Percentiles rank a stretch among this genome's conserved stretches.
Conservation (phyloP, 2,329 filamentous ascomycete species). For the Colletotrichum orchidophilum region DNA sequence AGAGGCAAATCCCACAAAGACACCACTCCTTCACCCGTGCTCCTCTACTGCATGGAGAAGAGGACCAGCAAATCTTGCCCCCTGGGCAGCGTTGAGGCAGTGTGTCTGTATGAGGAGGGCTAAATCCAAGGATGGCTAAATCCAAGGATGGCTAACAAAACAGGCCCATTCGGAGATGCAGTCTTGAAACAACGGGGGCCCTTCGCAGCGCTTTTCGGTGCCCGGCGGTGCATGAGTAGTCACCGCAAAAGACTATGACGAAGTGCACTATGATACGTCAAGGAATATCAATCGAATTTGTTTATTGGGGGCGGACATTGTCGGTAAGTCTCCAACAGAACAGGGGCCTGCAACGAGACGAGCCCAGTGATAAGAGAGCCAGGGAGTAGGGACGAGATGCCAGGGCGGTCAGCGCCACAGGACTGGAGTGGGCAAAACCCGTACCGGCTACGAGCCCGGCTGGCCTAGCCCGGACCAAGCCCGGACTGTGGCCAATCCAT, state of each 20-base stretch:
- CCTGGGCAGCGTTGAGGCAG: not conserved
- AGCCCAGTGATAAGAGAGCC: constrained; percentile 8
- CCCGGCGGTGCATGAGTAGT: not conserved
- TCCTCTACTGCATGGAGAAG: not conserved
- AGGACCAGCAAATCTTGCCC: not conserved
- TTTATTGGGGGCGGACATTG: not conserved
- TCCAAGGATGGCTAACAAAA: not conserved
- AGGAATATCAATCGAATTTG: not conserved
- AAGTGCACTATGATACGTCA: not conserved
- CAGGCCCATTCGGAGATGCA: constrained; percentile 6
- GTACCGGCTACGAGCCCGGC: not conserved
- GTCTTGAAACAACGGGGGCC: constrained; percentile 22
- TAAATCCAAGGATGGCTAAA: not conserved
- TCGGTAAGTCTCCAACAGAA: not conserved
- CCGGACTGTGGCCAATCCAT: not conserved
- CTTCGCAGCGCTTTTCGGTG: not conserved
- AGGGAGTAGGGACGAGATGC: not conserved
- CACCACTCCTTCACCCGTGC: not conserved
- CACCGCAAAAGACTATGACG: not conserved
- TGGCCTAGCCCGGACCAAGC: not conserved
- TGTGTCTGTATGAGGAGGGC: not conserved
- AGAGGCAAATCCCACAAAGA: not conserved
- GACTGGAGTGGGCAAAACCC: not conserved
- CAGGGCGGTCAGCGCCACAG: not conserved
- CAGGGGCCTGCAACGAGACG: constrained; percentile 11